Evolutionary conservation across 495 filamentous ascomycete genomes (phyloP).

Genomic region (Pseudevernia furfuracea): DNA sequence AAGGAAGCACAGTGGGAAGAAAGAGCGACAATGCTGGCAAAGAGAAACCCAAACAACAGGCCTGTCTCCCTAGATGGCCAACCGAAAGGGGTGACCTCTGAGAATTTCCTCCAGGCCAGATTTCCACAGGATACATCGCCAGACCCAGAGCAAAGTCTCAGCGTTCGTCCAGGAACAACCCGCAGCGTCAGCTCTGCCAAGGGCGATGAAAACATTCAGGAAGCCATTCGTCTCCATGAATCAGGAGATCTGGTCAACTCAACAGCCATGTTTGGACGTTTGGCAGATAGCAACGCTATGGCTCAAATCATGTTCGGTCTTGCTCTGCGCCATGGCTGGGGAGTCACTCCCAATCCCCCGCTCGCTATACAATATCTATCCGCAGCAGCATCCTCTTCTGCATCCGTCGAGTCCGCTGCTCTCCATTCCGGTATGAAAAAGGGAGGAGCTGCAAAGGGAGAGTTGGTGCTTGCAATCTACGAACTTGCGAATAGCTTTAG

Average conservation of each 20-base stretch:
- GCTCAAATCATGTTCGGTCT: constrained; percentile 96
- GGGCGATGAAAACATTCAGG: constrained; percentile 70
- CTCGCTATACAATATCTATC: constrained; percentile 76
- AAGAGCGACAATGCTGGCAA: constrained; percentile 75
- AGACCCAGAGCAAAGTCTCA: constrained; percentile 10
- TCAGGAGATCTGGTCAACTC: constrained; percentile 54
- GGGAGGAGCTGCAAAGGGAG: constrained; percentile 90
- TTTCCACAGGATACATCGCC: background rate
- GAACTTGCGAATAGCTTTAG: constrained; percentile 91
- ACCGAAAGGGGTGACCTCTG: constrained; percentile 2
- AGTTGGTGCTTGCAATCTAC: constrained; percentile 95
- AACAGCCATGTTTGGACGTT: constrained; percentile 75
- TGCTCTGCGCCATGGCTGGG: constrained; percentile 92
- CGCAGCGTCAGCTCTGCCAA: constrained; percentile 34
- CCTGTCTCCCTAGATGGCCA: constrained; percentile 13
- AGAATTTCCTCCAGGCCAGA: background rate
- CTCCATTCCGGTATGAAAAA: constrained; percentile 81
- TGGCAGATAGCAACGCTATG: constrained; percentile 88
- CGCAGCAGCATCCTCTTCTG: constrained; percentile 84
- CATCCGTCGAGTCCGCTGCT: constrained; percentile 73
- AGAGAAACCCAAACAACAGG: constrained; percentile 45
- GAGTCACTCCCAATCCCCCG: constrained; percentile 61
- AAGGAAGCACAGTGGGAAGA: constrained; percentile 70
- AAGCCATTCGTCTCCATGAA: constrained; percentile 94
- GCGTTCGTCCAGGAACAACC: constrained; percentile 14